Percentiles rank a stretch among this genome's conserved stretches.
Conservation (phyloP, 306 rosid species). For the Dryas octopetala region DNA sequence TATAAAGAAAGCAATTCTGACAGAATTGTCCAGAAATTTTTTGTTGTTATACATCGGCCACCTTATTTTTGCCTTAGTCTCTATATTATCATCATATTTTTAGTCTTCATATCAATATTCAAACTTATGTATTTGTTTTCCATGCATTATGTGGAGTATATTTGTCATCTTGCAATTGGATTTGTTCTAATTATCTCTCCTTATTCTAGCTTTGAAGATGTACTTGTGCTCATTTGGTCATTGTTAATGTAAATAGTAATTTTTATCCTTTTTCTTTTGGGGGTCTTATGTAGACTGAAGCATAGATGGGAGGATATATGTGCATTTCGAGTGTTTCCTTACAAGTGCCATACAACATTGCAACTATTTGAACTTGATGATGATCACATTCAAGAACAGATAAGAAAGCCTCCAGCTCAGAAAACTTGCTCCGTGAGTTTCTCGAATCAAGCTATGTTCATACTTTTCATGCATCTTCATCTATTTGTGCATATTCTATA, state of each 20-base stretch:
- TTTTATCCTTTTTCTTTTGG: not conserved
- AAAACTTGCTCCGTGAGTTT: slow-evolving; percentile 66
- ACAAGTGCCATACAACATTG: slow-evolving; percentile 84
- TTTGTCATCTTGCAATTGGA: not conserved
- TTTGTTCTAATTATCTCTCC: not conserved
- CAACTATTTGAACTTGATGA: slow-evolving; percentile 84
- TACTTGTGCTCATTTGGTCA: not conserved
- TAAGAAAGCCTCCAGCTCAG: slow-evolving; percentile 62
- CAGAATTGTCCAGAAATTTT: not conserved
- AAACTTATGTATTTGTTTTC: not conserved
- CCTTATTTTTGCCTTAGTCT: not conserved
- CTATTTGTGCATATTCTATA: not conserved
- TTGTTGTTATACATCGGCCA: not conserved
- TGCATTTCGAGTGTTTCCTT: slow-evolving; percentile 80
- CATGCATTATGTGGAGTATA: not conserved
- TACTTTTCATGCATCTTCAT: not conserved
- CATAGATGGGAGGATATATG: slow-evolving; percentile 74
- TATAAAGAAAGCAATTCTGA: not conserved
- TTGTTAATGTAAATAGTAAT: not conserved
- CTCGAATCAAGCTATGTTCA: slow-evolving; percentile 8
- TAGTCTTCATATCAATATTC: not conserved
- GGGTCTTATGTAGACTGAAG: slow-evolving; percentile 42
- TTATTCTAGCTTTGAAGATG: not conserved
- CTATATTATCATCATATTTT: not conserved
- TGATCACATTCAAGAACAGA: slow-evolving; percentile 84